These are phyloP conservation scores for Roridomyces roridus DNA, from an alignment of 768 basidiomycete species.

Conservation along the genomic window DNA sequence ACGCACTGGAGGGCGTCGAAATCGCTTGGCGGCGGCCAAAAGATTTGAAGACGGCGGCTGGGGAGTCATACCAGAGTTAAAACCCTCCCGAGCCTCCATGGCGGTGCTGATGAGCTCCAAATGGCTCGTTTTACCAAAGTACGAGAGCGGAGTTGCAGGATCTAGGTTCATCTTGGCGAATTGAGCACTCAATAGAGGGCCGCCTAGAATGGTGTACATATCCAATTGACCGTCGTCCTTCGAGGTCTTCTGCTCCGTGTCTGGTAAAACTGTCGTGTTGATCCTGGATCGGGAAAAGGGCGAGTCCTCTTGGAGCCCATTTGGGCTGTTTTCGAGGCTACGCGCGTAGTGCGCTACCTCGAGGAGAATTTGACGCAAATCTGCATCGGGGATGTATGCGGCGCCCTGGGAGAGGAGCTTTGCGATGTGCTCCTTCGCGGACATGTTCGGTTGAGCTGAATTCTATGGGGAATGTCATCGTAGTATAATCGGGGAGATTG, in stretches of 20 bases:
- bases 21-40: no score
- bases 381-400: not conserved
- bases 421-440: not conserved
- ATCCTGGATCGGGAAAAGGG: no score
- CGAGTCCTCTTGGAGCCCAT: no score
- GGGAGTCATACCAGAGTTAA: not conserved
- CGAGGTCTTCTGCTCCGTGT: no score
- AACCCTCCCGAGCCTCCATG: constrained; percentile 42
- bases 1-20: no score
- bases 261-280: no score
- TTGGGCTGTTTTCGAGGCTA: not conserved
- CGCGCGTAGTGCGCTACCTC: not conserved
- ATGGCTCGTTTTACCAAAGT: constrained; percentile 38
- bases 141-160: constrained; percentile 8
- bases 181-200: not conserved
- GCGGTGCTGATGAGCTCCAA: constrained; percentile 38
- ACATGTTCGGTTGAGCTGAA: not conserved
- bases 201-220: constrained; percentile 33
- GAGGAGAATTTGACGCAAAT: not conserved
- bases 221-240: no score
- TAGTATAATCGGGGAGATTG: no score
- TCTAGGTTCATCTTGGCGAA: not conserved
- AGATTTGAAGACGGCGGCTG: no score
- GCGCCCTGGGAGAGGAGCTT: not conserved
- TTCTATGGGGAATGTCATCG: not conserved